A percentile compares a stretch with the other conserved stretches of the same genome.
phyloP scores from a whole-genome alignment of 1,284 basidiomycete genomes.

The Farysia itapuensis region DNA sequence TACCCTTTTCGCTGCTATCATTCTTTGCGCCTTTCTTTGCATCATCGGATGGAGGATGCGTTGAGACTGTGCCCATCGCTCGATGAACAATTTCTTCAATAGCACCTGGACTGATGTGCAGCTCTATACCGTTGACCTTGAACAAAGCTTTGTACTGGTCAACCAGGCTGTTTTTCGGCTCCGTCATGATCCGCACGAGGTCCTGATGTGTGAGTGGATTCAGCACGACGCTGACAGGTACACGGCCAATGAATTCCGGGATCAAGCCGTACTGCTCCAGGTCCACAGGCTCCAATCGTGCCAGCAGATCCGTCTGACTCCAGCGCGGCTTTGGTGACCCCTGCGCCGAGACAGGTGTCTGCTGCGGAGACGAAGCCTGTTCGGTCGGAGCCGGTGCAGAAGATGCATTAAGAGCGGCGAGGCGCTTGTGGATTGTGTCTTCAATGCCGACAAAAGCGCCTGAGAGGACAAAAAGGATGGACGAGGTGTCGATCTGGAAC shows the following conservation, averaged over 20 bases:
- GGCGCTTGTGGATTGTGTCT: conserved; percentile 63
- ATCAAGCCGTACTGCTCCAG: conserved; percentile 87
- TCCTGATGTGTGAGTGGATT: conserved; percentile 73
- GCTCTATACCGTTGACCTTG: conserved; percentile 50
- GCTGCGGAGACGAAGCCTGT: neutral
- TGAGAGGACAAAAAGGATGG: conserved; percentile 62
- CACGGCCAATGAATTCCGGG: conserved; percentile 82
- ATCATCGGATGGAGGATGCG: conserved; percentile 54
- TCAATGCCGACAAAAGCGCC: conserved; percentile 94
- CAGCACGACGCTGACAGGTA: conserved; percentile 83
- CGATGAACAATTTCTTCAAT: conserved; percentile 57
- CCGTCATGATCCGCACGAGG: conserved; percentile 83
- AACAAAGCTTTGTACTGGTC: conserved; percentile 86
- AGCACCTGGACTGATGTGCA: conserved; percentile 12
- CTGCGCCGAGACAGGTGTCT: neutral
- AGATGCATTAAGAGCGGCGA: neutral
- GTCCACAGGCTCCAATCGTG: conserved; percentile 62
- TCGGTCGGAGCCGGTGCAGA: neutral
- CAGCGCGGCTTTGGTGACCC: too few relatives aligned
- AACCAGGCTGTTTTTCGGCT: conserved; percentile 84
- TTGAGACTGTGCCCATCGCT: conserved; percentile 32
- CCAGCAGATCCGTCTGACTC: conserved; percentile 7
- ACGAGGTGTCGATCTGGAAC: conserved; percentile 77
- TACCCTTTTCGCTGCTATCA: conserved; percentile 68
- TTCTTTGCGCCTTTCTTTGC: conserved; percentile 72